Conservation (phyloP, 208 protist species). For the Trypanosoma congolense region DNA sequence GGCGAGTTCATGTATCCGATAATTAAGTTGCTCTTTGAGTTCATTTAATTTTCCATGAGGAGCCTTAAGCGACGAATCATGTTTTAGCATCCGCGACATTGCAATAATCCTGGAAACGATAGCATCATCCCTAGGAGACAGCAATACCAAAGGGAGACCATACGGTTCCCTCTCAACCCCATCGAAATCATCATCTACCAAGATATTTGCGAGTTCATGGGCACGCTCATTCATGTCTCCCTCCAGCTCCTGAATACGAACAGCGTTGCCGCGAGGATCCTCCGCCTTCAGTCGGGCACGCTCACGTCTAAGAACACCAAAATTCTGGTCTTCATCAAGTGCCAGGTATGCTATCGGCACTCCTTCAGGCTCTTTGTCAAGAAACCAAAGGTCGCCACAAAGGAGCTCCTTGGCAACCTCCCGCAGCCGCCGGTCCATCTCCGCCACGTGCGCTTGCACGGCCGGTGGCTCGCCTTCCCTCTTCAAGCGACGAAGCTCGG, state of each 20-base stretch:
- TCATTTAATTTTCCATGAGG: slow-evolving; percentile 30
- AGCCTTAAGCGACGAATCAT: slow-evolving; percentile 2
- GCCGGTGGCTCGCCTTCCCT: slow-evolving; percentile 18
- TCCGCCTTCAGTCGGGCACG: slow-evolving; percentile 39
- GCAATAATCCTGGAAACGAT: slow-evolving; percentile 40
- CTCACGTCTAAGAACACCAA: slow-evolving; percentile 38
- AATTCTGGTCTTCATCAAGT: slow-evolving; percentile 33
- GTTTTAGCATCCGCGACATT: slow-evolving; percentile 32
- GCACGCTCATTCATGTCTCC: slow-evolving; percentile 50
- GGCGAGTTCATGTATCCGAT: slow-evolving; percentile 39
- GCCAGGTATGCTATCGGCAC: slow-evolving; percentile 38
- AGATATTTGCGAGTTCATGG: slow-evolving; percentile 31
- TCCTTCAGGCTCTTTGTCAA: slow-evolving; percentile 46
- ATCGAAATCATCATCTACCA: slow-evolving; percentile 49
- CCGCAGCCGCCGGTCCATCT: slow-evolving; percentile 51
- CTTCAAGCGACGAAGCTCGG: slow-evolving; percentile 15
- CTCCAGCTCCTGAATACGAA: slow-evolving; percentile 44
- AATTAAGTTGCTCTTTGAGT: slow-evolving; percentile 38
- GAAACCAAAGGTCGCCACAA: slow-evolving; percentile 76
- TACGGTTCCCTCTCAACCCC: slow-evolving; percentile 50
- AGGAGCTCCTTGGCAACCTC: slow-evolving; percentile 60
- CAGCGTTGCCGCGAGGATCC: slow-evolving; percentile 49
- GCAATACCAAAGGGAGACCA: slow-evolving; percentile 57
- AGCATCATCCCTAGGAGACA: slow-evolving; percentile 45
- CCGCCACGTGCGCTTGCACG: slow-evolving; percentile 16